phyloP scores from a whole-genome alignment of 139 green algal genomes.

The Auxenochlorella pyrenoidosa region DNA sequence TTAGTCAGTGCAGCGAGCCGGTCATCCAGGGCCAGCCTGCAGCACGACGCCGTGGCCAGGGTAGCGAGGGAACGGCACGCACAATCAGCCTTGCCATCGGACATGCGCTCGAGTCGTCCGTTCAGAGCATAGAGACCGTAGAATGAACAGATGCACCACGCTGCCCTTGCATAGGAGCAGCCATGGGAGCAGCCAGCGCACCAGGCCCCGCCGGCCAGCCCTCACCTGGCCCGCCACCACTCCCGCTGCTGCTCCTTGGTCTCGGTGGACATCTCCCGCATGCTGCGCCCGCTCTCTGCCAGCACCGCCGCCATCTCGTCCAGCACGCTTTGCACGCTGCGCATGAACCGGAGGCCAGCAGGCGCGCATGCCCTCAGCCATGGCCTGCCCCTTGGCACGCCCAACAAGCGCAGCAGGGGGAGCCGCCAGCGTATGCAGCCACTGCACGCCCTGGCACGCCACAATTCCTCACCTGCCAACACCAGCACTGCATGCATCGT shows the following conservation, averaged over 20 bases:
- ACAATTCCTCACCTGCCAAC: not conserved
- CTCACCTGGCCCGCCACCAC: constrained; percentile 65
- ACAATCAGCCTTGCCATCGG: not conserved
- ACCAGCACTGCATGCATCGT: not conserved
- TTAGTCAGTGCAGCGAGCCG: constrained; percentile 61
- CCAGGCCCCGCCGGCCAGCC: too few species aligned
- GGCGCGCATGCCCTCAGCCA: not conserved
- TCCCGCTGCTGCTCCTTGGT: constrained; percentile 40
- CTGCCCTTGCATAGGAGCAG: too few species aligned
- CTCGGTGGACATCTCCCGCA: constrained; percentile 48
- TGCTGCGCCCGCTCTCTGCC: constrained; percentile 67
- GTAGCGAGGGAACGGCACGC: not conserved
- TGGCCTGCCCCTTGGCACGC: not conserved
- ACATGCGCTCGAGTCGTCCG: not conserved
- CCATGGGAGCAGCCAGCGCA: too few species aligned
- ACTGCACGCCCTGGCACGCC: too few species aligned
- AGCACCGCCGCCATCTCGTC: constrained; percentile 57
- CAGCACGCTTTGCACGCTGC: constrained; percentile 33
- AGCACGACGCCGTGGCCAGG: not conserved
- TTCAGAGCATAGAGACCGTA: too few species aligned
- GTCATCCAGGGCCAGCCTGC: constrained; percentile 59
- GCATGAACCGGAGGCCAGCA: not conserved
- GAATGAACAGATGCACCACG: too few species aligned
- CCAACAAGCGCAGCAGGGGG: not conserved
- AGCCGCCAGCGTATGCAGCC: not conserved